A percentile compares a stretch with the other conserved stretches of the same genome.
These are phyloP conservation scores for Calocera cornea DNA, from an alignment of 768 basidiomycete species.

Conservation along the genomic window DNA sequence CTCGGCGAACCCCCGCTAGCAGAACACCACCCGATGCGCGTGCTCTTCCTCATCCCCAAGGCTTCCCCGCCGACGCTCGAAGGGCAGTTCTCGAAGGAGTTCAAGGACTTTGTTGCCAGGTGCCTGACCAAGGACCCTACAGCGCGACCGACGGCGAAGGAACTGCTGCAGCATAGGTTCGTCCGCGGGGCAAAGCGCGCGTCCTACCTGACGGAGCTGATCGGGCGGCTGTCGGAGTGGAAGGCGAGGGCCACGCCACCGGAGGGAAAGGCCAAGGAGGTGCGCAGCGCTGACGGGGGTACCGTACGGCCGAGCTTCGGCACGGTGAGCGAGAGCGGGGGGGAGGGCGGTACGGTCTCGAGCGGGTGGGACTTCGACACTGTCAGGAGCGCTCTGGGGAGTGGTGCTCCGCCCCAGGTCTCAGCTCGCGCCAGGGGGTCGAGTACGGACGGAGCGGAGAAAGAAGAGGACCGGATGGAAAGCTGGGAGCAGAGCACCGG, in stretches of 20 bases:
- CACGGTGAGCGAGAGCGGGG: background rate
- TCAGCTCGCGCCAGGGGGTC: background rate
- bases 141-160: slow-evolving; percentile 81
- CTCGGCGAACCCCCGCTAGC: slow-evolving; percentile 92
- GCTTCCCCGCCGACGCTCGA: slow-evolving; percentile 86
- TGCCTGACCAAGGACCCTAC: slow-evolving; percentile 90
- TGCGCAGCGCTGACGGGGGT: background rate
- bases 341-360: slow-evolving; percentile 45
- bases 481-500: background rate
- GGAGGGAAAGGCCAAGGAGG: slow-evolving; percentile 14
- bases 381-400: slow-evolving; percentile 42
- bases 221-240: slow-evolving; percentile 40
- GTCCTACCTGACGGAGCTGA: slow-evolving; percentile 69
- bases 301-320: slow-evolving; percentile 11
- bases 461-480: slow-evolving; percentile 6
- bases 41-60: slow-evolving; percentile 94
- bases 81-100: slow-evolving; percentile 65
- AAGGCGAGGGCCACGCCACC: slow-evolving; percentile 6
- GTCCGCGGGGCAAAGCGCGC: slow-evolving; percentile 75
- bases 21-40: slow-evolving; percentile 98
- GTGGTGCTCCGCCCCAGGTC: background rate
- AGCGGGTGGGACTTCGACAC: slow-evolving; percentile 98
- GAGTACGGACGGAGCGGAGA: slow-evolving; percentile 2
- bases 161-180: slow-evolving; percentile 88
- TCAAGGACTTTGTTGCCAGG: slow-evolving; percentile 83